These are phyloP conservation scores for Suillus luteus DNA, from an alignment of 768 basidiomycete species.

Conservation along the genomic window DNA sequence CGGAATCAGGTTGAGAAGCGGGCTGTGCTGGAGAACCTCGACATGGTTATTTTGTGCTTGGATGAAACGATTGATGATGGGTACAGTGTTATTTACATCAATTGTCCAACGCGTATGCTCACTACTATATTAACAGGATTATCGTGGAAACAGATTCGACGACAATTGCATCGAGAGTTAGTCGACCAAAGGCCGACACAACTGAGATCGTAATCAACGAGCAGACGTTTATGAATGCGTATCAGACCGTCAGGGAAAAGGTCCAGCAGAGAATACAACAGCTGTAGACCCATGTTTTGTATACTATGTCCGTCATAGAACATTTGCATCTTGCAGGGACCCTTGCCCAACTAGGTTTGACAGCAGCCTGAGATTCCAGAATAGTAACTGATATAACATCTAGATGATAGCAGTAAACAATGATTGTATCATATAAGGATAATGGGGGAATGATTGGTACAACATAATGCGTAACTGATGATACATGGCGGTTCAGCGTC, in stretches of 20 bases:
- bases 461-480: background rate
- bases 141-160: constrained; percentile 96
- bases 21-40: constrained; percentile 90
- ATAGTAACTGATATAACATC: background rate
- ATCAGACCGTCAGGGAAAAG: constrained; percentile 85
- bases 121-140: constrained; percentile 53
- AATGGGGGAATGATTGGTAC: background rate
- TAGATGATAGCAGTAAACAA: background rate
- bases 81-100: constrained; percentile 47
- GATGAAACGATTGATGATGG: constrained; percentile 99
- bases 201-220: constrained; percentile 99
- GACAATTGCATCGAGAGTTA: constrained; percentile 94
- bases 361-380: background rate
- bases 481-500: background rate
- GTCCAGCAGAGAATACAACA: constrained; percentile 83
- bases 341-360: background rate
- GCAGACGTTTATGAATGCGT: constrained; percentile 92
- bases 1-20: constrained; percentile 95
- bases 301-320: constrained; percentile 26
- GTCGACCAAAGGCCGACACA: constrained; percentile 88
- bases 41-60: constrained; percentile 86
- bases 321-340: background rate
- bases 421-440: background rate
- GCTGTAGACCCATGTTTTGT: constrained; percentile 43
- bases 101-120: constrained; percentile 14